Evolutionary conservation across 2,329 filamentous ascomycete species (phyloP).

Genomic region (Neopestalotiopsis clavispora): DNA sequence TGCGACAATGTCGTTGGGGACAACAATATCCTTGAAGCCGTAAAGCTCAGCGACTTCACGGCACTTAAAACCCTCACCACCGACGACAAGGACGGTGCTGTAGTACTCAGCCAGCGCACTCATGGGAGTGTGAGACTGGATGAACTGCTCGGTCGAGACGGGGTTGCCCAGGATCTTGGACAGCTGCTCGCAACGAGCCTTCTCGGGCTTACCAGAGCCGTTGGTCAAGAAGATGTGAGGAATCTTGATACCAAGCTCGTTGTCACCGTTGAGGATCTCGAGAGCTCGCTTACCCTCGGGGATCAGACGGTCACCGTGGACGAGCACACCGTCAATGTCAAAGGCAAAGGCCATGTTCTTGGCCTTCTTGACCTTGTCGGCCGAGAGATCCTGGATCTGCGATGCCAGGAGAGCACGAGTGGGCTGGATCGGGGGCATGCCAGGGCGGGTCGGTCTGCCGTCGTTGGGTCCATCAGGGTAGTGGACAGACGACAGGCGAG

Average conservation of each 20-base stretch:
- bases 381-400: constrained; percentile 70
- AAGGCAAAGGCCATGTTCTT: constrained; percentile 86
- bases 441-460: constrained; percentile 52
- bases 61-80: constrained; percentile 77
- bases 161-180: constrained; percentile 68
- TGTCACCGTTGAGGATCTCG: constrained; percentile 75
- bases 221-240: constrained; percentile 78
- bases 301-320: constrained; percentile 74
- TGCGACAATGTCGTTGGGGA: constrained; percentile 75
- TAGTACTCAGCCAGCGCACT: constrained; percentile 78
- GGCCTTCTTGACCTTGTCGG: constrained; percentile 68
- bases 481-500: constrained; percentile 67
- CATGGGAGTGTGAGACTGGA: constrained; percentile 80
- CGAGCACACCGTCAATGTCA: constrained; percentile 78
- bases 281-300: constrained; percentile 69
- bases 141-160: constrained; percentile 75
- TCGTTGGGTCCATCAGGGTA: constrained; percentile 47
- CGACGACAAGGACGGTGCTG: constrained; percentile 75
- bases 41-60: constrained; percentile 75
- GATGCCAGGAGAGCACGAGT: constrained; percentile 71
- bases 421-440: constrained; percentile 63
- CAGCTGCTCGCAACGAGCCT: constrained; percentile 68
- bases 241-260: constrained; percentile 80
- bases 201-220: constrained; percentile 74
- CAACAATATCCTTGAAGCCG: constrained; percentile 75